phyloP scores from a whole-genome alignment of 495 filamentous ascomycete species.

The Hypoxylon cercidicola region DNA sequence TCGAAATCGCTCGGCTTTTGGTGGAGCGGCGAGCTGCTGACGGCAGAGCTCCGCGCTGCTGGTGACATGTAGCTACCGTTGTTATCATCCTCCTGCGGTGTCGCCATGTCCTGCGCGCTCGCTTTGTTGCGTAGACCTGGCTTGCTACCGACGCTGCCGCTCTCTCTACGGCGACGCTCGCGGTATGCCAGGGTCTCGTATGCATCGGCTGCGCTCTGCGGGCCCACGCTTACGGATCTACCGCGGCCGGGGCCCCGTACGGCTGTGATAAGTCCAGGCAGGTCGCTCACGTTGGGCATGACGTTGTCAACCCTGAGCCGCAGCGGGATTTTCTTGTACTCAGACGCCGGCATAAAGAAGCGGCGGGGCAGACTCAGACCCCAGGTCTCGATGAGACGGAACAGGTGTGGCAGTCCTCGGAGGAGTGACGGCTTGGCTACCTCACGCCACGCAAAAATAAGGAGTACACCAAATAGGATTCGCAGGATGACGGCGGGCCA shows the following conservation, averaged over 20 bases:
- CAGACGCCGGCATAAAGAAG: conserved; percentile 89
- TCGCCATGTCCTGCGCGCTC: conserved; percentile 29
- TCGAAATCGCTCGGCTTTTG: conserved; percentile 68
- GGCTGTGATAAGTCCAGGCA: conserved; percentile 79
- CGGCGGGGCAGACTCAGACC: conserved; percentile 82
- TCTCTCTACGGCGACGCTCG: conserved; percentile 82
- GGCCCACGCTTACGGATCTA: conserved; percentile 89
- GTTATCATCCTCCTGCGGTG: conserved; percentile 21
- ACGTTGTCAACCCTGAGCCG: conserved; percentile 85
- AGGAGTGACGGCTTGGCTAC: conserved; percentile 85
- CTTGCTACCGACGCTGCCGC: conserved; percentile 55
- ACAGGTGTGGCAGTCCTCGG: conserved; percentile 81
- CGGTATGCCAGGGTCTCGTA: conserved; percentile 96
- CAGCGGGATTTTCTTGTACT: conserved; percentile 86
- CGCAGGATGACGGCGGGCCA: conserved; percentile 69
- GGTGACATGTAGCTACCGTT: neutral
- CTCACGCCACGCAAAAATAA: conserved; percentile 90
- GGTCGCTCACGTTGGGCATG: conserved; percentile 82
- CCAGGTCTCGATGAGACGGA: conserved; percentile 81
- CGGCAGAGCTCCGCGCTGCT: conserved; percentile 35
- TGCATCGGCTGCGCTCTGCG: conserved; percentile 94
- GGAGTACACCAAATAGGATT: conserved; percentile 78
- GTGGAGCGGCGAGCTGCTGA: conserved; percentile 44
- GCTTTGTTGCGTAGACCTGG: conserved; percentile 36
- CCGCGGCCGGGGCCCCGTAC: conserved; percentile 78